Base-by-base conservation (phyloP, 768 basidiomycete species). In the Tricholoma sp. region DNA sequence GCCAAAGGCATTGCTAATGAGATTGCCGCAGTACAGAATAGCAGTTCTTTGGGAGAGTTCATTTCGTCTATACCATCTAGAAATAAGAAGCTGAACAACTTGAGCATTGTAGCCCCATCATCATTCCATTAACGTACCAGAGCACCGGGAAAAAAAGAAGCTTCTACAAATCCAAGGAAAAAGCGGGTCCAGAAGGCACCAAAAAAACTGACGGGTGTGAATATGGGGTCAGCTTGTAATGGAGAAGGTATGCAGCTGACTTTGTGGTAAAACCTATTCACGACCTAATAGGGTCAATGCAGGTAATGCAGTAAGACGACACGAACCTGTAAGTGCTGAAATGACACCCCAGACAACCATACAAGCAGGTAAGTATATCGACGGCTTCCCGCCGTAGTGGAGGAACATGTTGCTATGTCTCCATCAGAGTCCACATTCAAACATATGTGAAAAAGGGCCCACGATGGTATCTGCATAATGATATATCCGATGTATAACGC, bases 1-100 rank as follows among this genome's bases (percentile, higher is more conserved):
- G 1, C 92, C 91, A 64, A 94, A 93, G 0, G 90, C 92, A 70
- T 94, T 95, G 56, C 85, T 87, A 58, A 93, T 84, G 20, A 94
- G 77, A 64, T 80, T 86, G 6, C 92, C 92, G 61, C 86, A 89
- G 37, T 79, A 82, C 17, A 93, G 75, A 41, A 89, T 68, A 4
- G 89, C 89, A 9, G 83, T 89, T 52, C 90, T 79, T 49, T 85
- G 72, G 13, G 88, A 91, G 32, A 94, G 74, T 68, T 94, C 91
- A 41, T 78, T 76, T 20, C 79, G 80, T 54, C 77, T 91, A 72
- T 93, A 94, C 92, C 91, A 86, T 70, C 85, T 86, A 2, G 85
- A 86, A 33, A 88, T 72, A 4, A 86, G 72, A 66, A 85, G 85
- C 77, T 74, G 59, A 57, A 55, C 10, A 39, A 4, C 42, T 57